Evolutionary conservation across 805 yeast species (phyloP).

Genomic region (Nakazawaea wyomingensis): DNA sequence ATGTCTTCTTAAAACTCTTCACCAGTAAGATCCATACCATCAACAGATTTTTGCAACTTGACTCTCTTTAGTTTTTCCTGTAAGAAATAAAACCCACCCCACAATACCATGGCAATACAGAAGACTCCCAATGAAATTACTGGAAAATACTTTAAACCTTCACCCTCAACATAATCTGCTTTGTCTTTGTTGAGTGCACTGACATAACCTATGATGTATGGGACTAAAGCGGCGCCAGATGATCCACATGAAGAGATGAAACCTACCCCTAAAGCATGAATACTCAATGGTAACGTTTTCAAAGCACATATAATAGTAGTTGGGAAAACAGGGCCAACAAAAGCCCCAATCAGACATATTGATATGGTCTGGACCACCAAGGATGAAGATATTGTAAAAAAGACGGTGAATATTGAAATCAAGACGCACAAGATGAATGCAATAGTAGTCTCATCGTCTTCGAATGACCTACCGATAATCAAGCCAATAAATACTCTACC

Average conservation of each 20-base stretch:
- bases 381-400: constrained; percentile 25
- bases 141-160: constrained; percentile 30
- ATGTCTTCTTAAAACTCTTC: too few relatives aligned
- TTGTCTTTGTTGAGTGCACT: constrained; percentile 21
- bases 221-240: constrained; percentile 71
- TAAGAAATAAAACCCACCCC: constrained; percentile 23
- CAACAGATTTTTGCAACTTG: not conserved
- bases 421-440: constrained; percentile 33
- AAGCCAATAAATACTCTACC: constrained; percentile 46
- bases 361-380: constrained; percentile 26
- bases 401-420: constrained; percentile 29
- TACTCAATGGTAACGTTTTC: constrained; percentile 52
- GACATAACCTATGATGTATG: constrained; percentile 55
- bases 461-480: constrained; percentile 38
- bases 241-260: constrained; percentile 77
- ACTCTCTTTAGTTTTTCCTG: constrained; percentile 12
- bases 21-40: constrained; percentile 1
- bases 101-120: constrained; percentile 19
- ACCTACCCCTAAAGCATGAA: constrained; percentile 67
- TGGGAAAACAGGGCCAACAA: constrained; percentile 57
- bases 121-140: constrained; percentile 19
- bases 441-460: constrained; percentile 35
- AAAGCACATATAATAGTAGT: constrained; percentile 64
- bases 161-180: constrained; percentile 21
- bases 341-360: constrained; percentile 38